Base-by-base conservation (phyloP, 2,329 filamentous ascomycete genomes). In the Epicoccum nigrum region DNA sequence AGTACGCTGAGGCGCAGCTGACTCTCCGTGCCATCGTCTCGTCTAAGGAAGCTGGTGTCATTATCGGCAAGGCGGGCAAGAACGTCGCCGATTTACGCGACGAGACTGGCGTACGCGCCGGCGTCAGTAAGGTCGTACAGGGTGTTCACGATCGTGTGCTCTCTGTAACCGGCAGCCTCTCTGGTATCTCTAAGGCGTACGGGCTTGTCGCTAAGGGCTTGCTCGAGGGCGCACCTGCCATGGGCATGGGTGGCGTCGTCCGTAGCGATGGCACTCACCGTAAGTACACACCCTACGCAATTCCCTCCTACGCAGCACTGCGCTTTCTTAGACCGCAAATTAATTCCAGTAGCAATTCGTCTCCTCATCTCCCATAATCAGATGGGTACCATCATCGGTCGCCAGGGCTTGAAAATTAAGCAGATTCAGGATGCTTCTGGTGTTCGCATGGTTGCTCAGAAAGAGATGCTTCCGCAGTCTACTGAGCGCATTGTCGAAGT, bases 311-410 rank as follows among this genome's bases (percentile, higher is more conserved):
- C 33, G 15, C 25, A 11, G 30, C 4, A 15, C 16, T 30, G 31
- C 39, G 25, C 25, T 28, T 20, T 15, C 32, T 28, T 16, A 19
- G 17, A 37, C 40, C 6, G 17, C 39, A 46, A 34, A 55, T 65
- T 69, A 59, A 70, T 53, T 32, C 35, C 16, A 35, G 23, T 49
- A 99, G 94, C 94, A 55, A 90, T 99, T 75, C 96, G 96, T 72
- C 87, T 99, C 25, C 87, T 99, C 73, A 97, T 99, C 76, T 99
- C 94, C 27, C 93, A 99, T 81, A 97, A 97, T 76, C 94, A 99
- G 78, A 99, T 99, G 94, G 94, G 94, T 57, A 99, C 94, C 68
- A 97, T 99, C 78, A 99, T 99, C 71, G 94, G 94, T 67, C 87
- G 92, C 61, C 90, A 95, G 74, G 94, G 94, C 53, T 83, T 97